A percentile compares a stretch with the other conserved stretches of the same genome.
phyloP scores from a whole-genome alignment of 768 basidiomycete genomes.

The Clitopilus passeckerianus region DNA sequence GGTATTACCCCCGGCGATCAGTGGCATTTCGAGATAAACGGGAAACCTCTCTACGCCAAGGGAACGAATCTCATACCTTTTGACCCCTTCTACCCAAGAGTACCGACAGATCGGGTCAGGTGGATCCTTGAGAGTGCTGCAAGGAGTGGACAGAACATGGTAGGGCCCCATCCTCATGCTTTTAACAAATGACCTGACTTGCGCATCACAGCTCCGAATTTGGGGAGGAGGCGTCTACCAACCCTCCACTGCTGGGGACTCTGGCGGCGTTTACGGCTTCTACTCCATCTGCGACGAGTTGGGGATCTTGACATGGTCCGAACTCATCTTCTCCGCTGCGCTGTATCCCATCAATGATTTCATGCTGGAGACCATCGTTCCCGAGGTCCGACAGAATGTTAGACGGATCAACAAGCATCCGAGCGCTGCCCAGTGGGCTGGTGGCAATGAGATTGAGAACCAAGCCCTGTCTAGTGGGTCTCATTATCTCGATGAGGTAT shows the following conservation, averaged over 20 bases:
- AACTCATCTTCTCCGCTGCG: conserved; percentile 55
- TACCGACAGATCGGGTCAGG: conserved; percentile 40
- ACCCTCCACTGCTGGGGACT: conserved; percentile 31
- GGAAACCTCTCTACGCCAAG: conserved; percentile 47
- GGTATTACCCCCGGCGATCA: conserved; percentile 58
- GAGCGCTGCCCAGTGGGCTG: conserved; percentile 56
- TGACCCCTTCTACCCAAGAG: conserved; percentile 54
- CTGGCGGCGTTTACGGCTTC: conserved; percentile 48
- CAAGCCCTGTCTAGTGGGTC: conserved; percentile 32
- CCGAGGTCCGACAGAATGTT: conserved; percentile 55
- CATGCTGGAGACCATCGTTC: conserved; percentile 43
- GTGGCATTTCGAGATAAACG: conserved; percentile 59
- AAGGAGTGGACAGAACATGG: conserved; percentile 55
- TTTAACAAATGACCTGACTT: not conserved
- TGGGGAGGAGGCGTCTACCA: conserved; percentile 59
- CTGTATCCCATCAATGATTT: conserved; percentile 53
- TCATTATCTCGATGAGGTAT: conserved; percentile 45
- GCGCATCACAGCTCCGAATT: conserved; percentile 37
- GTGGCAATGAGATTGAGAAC: conserved; percentile 56
- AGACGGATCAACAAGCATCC: conserved; percentile 51
- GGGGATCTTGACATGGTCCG: conserved; percentile 58
- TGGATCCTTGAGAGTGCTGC: conserved; percentile 56
- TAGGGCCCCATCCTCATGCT: conserved; percentile 15
- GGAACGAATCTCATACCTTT: conserved; percentile 60
- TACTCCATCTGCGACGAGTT: conserved; percentile 56